phyloP scores from a whole-genome alignment of 768 basidiomycete species.

The Chalciporus pseudorubinellus region DNA sequence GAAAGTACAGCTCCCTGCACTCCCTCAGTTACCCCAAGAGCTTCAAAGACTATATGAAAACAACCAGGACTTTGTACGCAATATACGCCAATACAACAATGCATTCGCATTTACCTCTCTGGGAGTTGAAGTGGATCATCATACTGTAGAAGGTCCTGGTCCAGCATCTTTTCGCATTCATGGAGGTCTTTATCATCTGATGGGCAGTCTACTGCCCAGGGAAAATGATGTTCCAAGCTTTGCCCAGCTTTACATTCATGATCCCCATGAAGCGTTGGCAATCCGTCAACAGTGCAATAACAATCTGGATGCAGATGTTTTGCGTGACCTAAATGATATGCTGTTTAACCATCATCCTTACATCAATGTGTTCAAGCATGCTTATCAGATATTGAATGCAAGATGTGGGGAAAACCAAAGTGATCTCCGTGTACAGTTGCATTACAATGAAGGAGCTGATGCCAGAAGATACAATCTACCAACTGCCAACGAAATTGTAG shows the following conservation, averaged over 20 bases:
- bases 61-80: slow-evolving; percentile 22
- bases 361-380: slow-evolving; percentile 30
- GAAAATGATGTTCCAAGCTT: slow-evolving; percentile 25
- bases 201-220: slow-evolving; percentile 32
- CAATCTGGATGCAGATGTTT: slow-evolving; percentile 15
- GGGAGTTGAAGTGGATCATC: slow-evolving; percentile 31
- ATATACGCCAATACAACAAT: slow-evolving; percentile 39
- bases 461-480: slow-evolving; percentile 43
- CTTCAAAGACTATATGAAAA: slow-evolving; percentile 7
- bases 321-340: slow-evolving; percentile 26
- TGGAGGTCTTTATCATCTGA: slow-evolving; percentile 36
- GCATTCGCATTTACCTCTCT: slow-evolving; percentile 42
- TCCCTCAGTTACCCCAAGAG: slow-evolving; percentile 12
- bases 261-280: slow-evolving; percentile 35
- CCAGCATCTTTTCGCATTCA: slow-evolving; percentile 20
- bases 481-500: slow-evolving; percentile 41
- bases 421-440: slow-evolving; percentile 9
- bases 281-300: slow-evolving; percentile 22
- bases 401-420: slow-evolving; percentile 16
- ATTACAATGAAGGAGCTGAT: slow-evolving; percentile 22
- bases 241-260: slow-evolving; percentile 44
- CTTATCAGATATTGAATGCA: slow-evolving; percentile 31
- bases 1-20: slow-evolving; percentile 18
- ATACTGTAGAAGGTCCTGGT: slow-evolving; percentile 15
- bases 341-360: slow-evolving; percentile 24